These are phyloP conservation scores for Coniochaeta prunicola DNA, from an alignment of 2,329 filamentous ascomycete genomes.

Conservation along the genomic window DNA sequence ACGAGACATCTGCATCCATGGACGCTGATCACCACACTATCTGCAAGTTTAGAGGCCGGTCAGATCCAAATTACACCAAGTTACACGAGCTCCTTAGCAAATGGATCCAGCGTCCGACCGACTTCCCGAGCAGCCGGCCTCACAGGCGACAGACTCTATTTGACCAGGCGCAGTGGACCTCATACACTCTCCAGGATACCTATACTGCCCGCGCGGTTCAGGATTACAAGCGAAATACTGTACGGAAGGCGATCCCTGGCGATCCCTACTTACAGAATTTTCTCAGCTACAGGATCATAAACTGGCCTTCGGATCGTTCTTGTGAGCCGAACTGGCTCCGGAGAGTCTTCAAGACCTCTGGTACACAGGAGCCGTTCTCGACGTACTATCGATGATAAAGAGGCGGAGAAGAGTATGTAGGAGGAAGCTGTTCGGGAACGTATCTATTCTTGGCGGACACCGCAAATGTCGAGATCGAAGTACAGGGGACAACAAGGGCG, in stretches of 20 bases:
- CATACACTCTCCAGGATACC: background rate
- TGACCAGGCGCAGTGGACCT: background rate
- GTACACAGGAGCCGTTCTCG: background rate
- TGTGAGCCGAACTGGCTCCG: background rate
- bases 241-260: background rate
- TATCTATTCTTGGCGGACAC: too few relatives aligned
- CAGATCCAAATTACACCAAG: conserved; percentile 3
- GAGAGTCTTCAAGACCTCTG: background rate
- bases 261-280: background rate
- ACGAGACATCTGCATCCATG: background rate
- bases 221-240: background rate
- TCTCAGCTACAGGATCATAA: background rate
- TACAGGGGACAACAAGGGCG: too few relatives aligned
- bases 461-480: too few relatives aligned
- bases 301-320: background rate
- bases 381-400: too few relatives aligned
- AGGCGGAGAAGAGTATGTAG: too few relatives aligned
- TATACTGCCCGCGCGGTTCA: background rate
- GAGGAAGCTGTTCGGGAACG: too few relatives aligned
- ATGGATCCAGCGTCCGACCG: background rate
- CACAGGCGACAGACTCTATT: background rate
- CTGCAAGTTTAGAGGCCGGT: background rate
- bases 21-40: conserved; percentile 1
- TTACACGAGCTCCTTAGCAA: background rate
- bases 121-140: conserved; percentile 1